A percentile compares a stretch with the other conserved stretches of the same genome.
phyloP scores from a whole-genome alignment of 2,329 filamentous ascomycete species.

The Aulographum hederae region DNA sequence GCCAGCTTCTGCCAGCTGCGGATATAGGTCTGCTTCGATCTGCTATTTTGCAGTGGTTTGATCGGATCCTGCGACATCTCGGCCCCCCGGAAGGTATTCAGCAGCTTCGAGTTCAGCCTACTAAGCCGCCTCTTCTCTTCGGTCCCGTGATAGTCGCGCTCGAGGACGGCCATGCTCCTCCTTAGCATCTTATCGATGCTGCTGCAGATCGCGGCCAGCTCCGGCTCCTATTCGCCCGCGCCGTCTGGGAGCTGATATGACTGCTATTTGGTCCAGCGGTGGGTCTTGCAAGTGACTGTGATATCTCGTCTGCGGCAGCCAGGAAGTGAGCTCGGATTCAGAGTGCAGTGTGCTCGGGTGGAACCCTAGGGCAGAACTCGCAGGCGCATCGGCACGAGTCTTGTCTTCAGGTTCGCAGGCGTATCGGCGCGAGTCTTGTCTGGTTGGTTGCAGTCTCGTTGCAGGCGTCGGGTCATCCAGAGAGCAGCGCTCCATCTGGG shows the following conservation, averaged over 20 bases:
- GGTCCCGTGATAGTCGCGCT: background rate
- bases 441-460: too few relatives aligned
- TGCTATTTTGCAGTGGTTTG: background rate
- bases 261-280: background rate
- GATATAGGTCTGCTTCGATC: background rate
- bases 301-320: background rate
- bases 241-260: background rate
- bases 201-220: background rate
- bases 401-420: too few relatives aligned
- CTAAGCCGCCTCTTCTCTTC: background rate
- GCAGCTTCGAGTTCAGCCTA: background rate
- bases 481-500: too few relatives aligned
- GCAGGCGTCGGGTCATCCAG: too few relatives aligned
- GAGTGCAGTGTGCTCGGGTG: too few relatives aligned
- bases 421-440: too few relatives aligned
- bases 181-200: background rate
- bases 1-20: background rate
- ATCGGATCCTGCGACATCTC: constrained; percentile 1
- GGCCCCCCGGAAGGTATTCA: background rate
- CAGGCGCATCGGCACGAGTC: too few relatives aligned
- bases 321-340: background rate
- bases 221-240: background rate
- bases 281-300: background rate
- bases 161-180: background rate
- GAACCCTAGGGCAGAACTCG: too few relatives aligned